Base-by-base conservation (phyloP, 1,284 basidiomycete species). In the Megacollybia platyphylla region DNA sequence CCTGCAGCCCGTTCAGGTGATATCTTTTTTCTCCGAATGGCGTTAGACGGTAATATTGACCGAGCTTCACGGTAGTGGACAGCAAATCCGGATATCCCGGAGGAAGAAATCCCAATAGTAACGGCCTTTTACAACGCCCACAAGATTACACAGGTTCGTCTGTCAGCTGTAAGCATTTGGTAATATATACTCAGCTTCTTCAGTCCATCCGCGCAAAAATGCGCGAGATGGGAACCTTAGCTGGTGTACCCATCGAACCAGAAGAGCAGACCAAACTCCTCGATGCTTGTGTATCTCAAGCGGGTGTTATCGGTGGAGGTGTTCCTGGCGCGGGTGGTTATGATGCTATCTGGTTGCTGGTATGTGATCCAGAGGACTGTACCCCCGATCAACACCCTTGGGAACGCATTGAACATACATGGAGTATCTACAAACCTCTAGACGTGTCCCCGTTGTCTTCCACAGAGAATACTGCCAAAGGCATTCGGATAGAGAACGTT, bases 281-380 rank as follows among this genome's bases (percentile, higher is more conserved):
- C 39, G 79, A 97, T 56, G 69, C 71, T 5, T 94, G 89, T 51
- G 67, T 84, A 20, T 64, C 74, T 4, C 71, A 83, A 46, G 73
- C 81, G 1, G 96, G 94, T 35, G 81, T 97, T 2, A 70, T 98
- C 28, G 92, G 89, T 7, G 93, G 92, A 31, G 94, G 94, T 27
- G 94, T 98, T 3, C 96, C 96, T 1, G 94, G 94, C 46, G 91
- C 96, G 24, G 96, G 96, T 3, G 96, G 96, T 1, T 98, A 88
- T 59, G 96, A 99, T 57, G 96, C 96, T 1, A 76, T 98, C 43
- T 98, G 91, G 85, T 66, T 98, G 6, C 74, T 98, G 10, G 73
- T 89, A 5, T 72, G 84, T 51, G 82, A 88, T 43, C 77, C 82
- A 5, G 54, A 63, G 5, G 65, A 64, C 45, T 58, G 59, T 29